These are phyloP conservation scores for Fusarium udum DNA, from an alignment of 2,329 filamentous ascomycete species.

Conservation along the genomic window DNA sequence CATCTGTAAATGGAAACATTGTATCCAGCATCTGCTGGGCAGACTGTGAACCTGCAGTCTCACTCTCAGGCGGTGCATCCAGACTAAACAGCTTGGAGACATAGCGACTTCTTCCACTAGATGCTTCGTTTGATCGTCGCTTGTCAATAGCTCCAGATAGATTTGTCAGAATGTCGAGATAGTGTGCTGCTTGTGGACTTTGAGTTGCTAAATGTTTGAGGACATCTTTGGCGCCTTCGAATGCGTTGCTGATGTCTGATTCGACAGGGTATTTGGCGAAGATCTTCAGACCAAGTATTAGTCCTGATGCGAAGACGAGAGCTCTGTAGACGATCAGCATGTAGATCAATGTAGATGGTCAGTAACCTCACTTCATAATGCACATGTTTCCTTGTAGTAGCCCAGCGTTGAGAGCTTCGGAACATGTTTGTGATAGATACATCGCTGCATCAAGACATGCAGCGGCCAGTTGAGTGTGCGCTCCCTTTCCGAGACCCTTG, in stretches of 20 bases:
- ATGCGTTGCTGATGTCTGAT: slow-evolving; percentile 57
- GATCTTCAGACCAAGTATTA: slow-evolving; percentile 65
- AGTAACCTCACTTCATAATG: slow-evolving; percentile 61
- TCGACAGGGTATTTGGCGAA: slow-evolving; percentile 60
- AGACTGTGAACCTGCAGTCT: not conserved
- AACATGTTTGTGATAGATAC: slow-evolving; percentile 64
- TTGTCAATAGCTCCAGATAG: slow-evolving; percentile 55
- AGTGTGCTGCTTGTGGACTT: slow-evolving; percentile 66
- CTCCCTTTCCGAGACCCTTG: slow-evolving; percentile 39
- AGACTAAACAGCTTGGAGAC: slow-evolving; percentile 38
- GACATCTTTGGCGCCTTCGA: slow-evolving; percentile 60
- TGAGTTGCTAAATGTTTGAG: slow-evolving; percentile 57
- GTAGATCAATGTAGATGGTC: accelerated
- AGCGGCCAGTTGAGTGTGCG: slow-evolving; percentile 53
- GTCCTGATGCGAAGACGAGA: slow-evolving; percentile 64
- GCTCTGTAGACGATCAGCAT: slow-evolving; percentile 48
- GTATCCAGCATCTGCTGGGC: not conserved
- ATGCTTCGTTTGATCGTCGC: slow-evolving; percentile 23
- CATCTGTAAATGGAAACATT: not conserved
- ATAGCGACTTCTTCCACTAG: slow-evolving; percentile 35
- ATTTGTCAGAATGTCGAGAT: slow-evolving; percentile 63
- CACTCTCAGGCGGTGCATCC: not conserved
- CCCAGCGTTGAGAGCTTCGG: slow-evolving; percentile 56
- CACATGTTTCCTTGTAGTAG: slow-evolving; percentile 65
- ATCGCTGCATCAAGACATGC: slow-evolving; percentile 65